Evolutionary conservation across 1,284 basidiomycete species (phyloP).

Genomic region (Polyporus tsugae): DNA sequence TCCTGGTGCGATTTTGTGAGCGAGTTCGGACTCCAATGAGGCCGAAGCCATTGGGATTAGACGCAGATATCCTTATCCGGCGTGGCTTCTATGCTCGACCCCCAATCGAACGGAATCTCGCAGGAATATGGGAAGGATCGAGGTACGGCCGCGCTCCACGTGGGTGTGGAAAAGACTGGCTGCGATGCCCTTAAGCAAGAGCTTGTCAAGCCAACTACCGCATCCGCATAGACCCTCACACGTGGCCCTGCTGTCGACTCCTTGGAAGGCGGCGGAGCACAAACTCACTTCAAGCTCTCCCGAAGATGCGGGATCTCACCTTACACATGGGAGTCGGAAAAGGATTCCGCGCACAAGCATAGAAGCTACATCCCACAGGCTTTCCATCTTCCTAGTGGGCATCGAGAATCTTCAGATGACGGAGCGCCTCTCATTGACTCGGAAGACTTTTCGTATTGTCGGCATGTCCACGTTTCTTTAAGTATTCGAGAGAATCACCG

Average conservation of each 20-base stretch:
- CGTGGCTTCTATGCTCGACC: not conserved
- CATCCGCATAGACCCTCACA: not conserved
- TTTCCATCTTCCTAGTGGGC: not conserved
- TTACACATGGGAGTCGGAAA: constrained; percentile 18
- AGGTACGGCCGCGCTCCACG: constrained; percentile 23
- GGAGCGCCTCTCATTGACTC: not conserved
- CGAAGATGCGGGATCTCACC: not conserved
- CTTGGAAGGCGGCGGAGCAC: constrained; percentile 1
- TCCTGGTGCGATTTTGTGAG: constrained; percentile 6
- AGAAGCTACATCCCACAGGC: constrained; percentile 10
- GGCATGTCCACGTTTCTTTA: constrained; percentile 3
- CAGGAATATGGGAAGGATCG: constrained; percentile 24
- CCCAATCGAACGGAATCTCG: constrained; percentile 20
- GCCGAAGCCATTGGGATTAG: not conserved
- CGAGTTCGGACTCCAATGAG: constrained; percentile 5
- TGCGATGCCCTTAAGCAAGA: constrained; percentile 7
- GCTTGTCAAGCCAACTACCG: constrained; percentile 11
- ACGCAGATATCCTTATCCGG: constrained; percentile 16
- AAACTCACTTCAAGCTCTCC: constrained; percentile 1
- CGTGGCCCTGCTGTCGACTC: not conserved
- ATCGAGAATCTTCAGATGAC: constrained; percentile 6
- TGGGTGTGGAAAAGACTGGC: constrained; percentile 1
- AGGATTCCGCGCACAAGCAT: constrained; percentile 4
- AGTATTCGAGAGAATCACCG: not conserved
- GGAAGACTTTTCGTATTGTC: constrained; percentile 1